Base-by-base conservation (phyloP, 1,284 basidiomycete species). In the Cutaneotrichosporon daszewskae region DNA sequence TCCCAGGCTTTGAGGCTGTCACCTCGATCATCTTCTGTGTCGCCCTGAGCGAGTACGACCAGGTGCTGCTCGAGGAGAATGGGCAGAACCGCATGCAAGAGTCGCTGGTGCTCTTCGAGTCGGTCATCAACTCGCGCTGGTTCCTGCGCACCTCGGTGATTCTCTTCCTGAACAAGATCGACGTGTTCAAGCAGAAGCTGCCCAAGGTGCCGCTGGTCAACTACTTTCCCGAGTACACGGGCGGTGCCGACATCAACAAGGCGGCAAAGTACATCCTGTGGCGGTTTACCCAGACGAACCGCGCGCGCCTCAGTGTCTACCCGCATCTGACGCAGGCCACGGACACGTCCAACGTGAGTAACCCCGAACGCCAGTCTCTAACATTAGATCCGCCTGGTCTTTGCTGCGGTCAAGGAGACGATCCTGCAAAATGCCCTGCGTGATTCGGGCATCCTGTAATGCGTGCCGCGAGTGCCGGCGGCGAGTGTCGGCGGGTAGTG, bases 351-450 rank as follows among this genome's bases (percentile, higher is more conserved):
- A 79, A 79, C 48, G 89, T 90, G 62, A 51, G 85, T 80, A 20
- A 37, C 24, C 31, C 38, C 18, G 5, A 7, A 5, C 23, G 3
- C 8, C 11, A 10, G 3, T 3, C 14, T 29, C 31, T 49, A 27
- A 44, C 44, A 7, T 1, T 45, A 73, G 71, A 78, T 97, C 51
- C 79, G 87, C 54, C 78, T 96, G 0, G 91, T 97, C 9, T 96
- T 97, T 59, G 90, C 90, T 0, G 91, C 92, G 0, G 90, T 96
- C 51, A 96, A 96, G 74, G 94, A 97, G 75, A 94, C 90, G n/a
- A 92, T 95, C 51, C 66, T 94, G 48, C 87, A 90, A 71, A 72
- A 72, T 53, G 69, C 69, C 2, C 57, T 72, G 12, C 56, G 68
- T 35, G 68, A 71, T 48, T 64, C 59, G 37, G 69, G 69, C 37